These are phyloP conservation scores for Lactarius sanguifluus DNA, from an alignment of 768 basidiomycete genomes.

Conservation along the genomic window DNA sequence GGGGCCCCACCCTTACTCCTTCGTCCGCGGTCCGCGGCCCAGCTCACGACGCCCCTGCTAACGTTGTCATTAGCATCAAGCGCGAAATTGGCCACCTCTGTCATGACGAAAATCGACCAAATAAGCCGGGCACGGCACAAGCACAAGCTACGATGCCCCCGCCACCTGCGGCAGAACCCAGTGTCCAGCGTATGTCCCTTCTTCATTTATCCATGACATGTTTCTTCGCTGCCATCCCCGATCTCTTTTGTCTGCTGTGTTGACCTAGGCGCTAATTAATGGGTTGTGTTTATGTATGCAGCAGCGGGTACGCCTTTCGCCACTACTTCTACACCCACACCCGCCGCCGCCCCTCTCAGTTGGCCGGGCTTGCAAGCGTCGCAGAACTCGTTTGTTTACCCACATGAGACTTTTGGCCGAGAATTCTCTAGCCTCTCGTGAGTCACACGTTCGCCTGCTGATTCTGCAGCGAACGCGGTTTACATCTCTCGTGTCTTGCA, in stretches of 20 bases:
- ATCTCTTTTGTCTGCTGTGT: background rate
- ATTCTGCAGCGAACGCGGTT: background rate
- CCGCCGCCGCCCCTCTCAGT: conserved; percentile 38
- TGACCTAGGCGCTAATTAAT: conserved; percentile 8
- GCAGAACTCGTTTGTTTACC: conserved; percentile 59
- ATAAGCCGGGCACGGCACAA: conserved; percentile 39
- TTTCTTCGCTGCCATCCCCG: background rate
- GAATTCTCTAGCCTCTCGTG: conserved; percentile 82
- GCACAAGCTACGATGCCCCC: conserved; percentile 36
- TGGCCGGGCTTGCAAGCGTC: conserved; percentile 54
- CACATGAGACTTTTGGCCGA: conserved; percentile 72
- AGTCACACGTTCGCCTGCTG: conserved; percentile 32
- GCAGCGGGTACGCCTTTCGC: conserved; percentile 18
- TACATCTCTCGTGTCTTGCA: conserved; percentile 3
- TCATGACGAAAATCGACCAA: conserved; percentile 74
- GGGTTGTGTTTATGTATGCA: conserved; percentile 21
- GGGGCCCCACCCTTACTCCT: conserved; percentile 19
- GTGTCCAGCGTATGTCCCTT: conserved; percentile 12
- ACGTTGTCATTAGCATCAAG: conserved; percentile 65
- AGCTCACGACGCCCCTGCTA: conserved; percentile 6
- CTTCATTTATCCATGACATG: background rate
- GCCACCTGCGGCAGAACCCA: background rate
- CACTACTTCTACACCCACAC: conserved; percentile 30
- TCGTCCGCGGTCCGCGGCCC: conserved; percentile 7
- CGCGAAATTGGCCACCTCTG: conserved; percentile 95